Base-by-base conservation (phyloP, 2,329 filamentous ascomycete genomes). In the Microsporum audouinii region DNA sequence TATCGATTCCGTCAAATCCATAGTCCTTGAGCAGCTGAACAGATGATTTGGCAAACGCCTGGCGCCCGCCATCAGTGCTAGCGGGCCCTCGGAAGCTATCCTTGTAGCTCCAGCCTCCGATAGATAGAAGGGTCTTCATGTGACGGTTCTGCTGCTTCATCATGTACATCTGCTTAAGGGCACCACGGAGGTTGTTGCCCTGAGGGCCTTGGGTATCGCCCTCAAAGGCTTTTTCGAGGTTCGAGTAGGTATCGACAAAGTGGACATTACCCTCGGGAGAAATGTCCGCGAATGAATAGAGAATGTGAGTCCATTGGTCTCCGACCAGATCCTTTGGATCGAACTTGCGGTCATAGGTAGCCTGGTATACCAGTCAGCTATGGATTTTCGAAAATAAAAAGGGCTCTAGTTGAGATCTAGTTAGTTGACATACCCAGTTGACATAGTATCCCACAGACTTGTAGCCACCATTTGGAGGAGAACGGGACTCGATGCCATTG, bases 251-350 rank as follows among this genome's bases (percentile, higher is more conserved):
- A 68, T 94, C 88, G 0, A 83, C 86, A 5, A 89, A 77, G 69
- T 80, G 88, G 73, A 95, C 90, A 74, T 95, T 89, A 57, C 92
- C 92, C 36, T 82, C 84, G 2, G 85, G 80, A 2, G 84, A 82
- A 62, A 96, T 83, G 71, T 96, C 95, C 70, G 89, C 92, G 75
- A 97, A 97, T 14, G 91, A 82, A 68, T 96, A 96, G 14, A 96
- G 83, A 3, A 97, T 76, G 70, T 97, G 92, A 0, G 91, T 97
- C 47, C 96, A 82, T 61, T 89, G 87, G 60, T 91, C 83, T 2
- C 81, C 84, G 0, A 89, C 88, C 4, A 97, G 81, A 70, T 95
- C 85, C 70, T 95, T 88, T 0, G 91, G 91, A n/a, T 85, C 82
- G 71, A 94, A 88, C 68, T 92, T 87, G 60, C 91, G 85, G 43